Percentiles rank a stretch among this genome's conserved stretches.
These are phyloP conservation scores for Annulohypoxylon stygium DNA, from an alignment of 495 filamentous ascomycete genomes.

Conservation along the genomic window DNA sequence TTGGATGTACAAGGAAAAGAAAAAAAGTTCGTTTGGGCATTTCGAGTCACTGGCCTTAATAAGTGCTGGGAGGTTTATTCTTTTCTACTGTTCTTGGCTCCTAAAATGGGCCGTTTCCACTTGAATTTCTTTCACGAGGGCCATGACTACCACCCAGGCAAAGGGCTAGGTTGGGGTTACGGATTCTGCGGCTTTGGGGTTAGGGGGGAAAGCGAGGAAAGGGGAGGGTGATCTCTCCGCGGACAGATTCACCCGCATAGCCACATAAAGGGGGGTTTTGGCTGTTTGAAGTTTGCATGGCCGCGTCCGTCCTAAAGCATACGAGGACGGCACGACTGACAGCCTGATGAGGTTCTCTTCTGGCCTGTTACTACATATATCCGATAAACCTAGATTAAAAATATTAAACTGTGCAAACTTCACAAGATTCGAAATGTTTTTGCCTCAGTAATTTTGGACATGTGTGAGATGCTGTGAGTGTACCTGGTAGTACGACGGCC, in stretches of 20 bases:
- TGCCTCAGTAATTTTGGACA: too few relatives aligned
- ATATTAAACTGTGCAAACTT: constrained; percentile 50
- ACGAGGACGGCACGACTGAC: constrained; percentile 10
- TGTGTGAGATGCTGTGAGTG: background rate
- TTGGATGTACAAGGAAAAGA: constrained; percentile 16
- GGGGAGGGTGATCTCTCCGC: constrained; percentile 27
- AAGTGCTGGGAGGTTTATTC: constrained; percentile 27
- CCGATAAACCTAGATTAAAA: constrained; percentile 50
- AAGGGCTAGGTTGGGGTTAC: constrained; percentile 43
- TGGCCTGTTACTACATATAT: constrained; percentile 40
- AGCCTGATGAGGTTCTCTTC: constrained; percentile 34
- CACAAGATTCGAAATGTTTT: background rate
- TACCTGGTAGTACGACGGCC: background rate
- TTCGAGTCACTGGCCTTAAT: constrained; percentile 30
- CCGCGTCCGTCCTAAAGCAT: constrained; percentile 15
- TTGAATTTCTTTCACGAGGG: constrained; percentile 48
- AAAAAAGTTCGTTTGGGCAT: constrained; percentile 31
- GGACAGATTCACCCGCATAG: constrained; percentile 29
- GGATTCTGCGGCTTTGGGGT: constrained; percentile 31
- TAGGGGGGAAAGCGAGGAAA: background rate
- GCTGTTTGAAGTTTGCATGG: constrained; percentile 46
- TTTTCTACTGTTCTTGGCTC: constrained; percentile 47
- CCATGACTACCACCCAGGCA: constrained; percentile 47
- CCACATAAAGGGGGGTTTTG: constrained; percentile 18
- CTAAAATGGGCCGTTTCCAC: constrained; percentile 33